Evolutionary conservation across 140 eudicot species (phyloP), one percentile per base, ranked within the genome.

Genomic region (Senecio squalidus): DNA sequence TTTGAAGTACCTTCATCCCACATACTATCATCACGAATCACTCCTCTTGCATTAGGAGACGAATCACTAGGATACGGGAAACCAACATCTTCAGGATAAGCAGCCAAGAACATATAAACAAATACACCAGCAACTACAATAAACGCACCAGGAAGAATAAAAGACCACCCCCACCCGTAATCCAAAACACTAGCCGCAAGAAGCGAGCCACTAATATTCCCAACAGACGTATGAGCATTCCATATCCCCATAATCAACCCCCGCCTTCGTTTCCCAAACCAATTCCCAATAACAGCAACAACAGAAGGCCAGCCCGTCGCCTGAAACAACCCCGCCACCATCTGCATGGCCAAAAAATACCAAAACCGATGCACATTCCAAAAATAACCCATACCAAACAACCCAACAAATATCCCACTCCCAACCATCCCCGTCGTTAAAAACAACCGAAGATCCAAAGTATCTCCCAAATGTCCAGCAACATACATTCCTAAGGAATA

Each of bases 231-330:
- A 41, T 90, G 97, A 25, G 97, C 97, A 56, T 90, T 90, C 97
- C 97, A 90, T 4, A 90, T 70, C 45, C 97, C 97, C 97, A 90
- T 90, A 4, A 90, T 90, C 78, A 90, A 66, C 22, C 97, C 97
- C 58, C 97, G 76, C 77, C 76, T 81, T 55, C 94, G 74, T 70
- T 83, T 83, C 9, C 95, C 97, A 67, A 86, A 90, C 97, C 97
- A 90, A 56, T 90, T 85, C 0, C 97, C 97, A 2, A 90, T 72
- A n/a, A 90, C 89, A 0, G 97, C 97, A 14, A 90, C 97, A 9
- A 90, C 97, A 0, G 97, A 90, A 9, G 97, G 97, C 97, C 97
- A 90, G 0, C 97, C 97, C 0, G 97, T 90, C 5, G 97, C 83
- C 56, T 90, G 97, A 75, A 90, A 90, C 81, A 90, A 63, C 15